Evolutionary conservation across 352 stramenopile species (phyloP).

Genomic region (Globisporangium ultimum): DNA sequence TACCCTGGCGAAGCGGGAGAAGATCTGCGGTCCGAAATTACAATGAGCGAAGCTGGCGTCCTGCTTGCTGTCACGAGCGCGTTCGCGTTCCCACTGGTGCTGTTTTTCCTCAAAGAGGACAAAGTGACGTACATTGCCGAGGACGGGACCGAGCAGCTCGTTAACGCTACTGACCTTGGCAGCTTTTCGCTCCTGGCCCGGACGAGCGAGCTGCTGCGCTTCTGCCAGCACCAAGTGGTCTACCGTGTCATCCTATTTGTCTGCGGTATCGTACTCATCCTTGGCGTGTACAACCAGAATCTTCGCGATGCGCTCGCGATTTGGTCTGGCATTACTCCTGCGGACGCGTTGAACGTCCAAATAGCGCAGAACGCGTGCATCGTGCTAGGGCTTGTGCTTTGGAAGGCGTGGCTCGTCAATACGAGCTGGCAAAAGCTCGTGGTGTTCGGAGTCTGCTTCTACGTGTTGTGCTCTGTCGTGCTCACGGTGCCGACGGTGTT

Average conservation of each 20-base stretch:
- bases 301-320: constrained; percentile 23
- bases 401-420: constrained; percentile 35
- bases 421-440: constrained; percentile 37
- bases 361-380: constrained; percentile 24
- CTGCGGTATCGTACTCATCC: constrained; percentile 30
- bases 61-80: constrained; percentile 18
- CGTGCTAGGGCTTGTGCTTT: constrained; percentile 34
- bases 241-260: constrained; percentile 53
- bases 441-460: constrained; percentile 21
- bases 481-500: constrained; percentile 35
- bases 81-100: constrained; percentile 28
- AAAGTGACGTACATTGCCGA: not conserved
- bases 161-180: constrained; percentile 1
- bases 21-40: constrained; percentile 16
- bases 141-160: too few species aligned
- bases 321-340: constrained; percentile 33
- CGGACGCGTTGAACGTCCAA: constrained; percentile 17
- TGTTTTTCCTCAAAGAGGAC: constrained; percentile 39
- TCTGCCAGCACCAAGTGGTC: constrained; percentile 51
- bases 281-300: constrained; percentile 35
- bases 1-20: constrained; percentile 15
- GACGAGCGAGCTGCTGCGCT: constrained; percentile 40
- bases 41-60: constrained; percentile 17
- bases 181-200: constrained; percentile 22
- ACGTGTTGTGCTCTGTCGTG: constrained; percentile 22